A percentile compares a stretch with the other conserved stretches of the same genome.
These are phyloP conservation scores for Torrubiellomyces zombiae DNA, from an alignment of 2,329 filamentous ascomycete species.

Conservation along the genomic window DNA sequence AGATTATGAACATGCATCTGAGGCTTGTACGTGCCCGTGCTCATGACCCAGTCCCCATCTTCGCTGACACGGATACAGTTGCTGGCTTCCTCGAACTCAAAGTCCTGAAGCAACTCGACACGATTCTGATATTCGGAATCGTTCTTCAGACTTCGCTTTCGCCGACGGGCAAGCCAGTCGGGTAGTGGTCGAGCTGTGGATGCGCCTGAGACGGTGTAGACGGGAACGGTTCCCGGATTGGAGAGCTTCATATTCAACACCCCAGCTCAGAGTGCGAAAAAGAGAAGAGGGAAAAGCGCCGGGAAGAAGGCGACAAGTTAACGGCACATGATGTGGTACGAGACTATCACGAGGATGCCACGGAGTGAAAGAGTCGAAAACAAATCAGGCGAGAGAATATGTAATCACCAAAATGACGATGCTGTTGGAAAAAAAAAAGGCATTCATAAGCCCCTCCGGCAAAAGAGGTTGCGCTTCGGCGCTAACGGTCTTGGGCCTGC, in stretches of 20 bases:
- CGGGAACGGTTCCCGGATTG: slow-evolving; percentile 66
- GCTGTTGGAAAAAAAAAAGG: no score
- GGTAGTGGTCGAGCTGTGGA: slow-evolving; percentile 76
- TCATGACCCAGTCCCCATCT: slow-evolving; percentile 96
- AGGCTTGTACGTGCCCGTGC: slow-evolving; percentile 58
- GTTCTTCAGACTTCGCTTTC: slow-evolving; percentile 83
- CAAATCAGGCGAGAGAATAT: no score
- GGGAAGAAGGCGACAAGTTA: no score
- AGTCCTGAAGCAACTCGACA: slow-evolving; percentile 89
- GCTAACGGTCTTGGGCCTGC: no score
- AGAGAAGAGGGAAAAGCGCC: no score
- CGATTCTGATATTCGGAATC: slow-evolving; percentile 87
- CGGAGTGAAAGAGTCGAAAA: no score
- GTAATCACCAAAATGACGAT: no score
- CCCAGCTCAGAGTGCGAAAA: no score
- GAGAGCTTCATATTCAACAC: slow-evolving; percentile 55
- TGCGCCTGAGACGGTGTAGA: slow-evolving; percentile 89
- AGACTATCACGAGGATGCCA: no score
- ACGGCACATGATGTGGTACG: no score
- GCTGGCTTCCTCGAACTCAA: slow-evolving; percentile 93
- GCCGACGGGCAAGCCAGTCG: slow-evolving; percentile 82
- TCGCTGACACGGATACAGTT: slow-evolving; percentile 79
- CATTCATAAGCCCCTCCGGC: no score
- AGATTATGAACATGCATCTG: slow-evolving; percentile 87
- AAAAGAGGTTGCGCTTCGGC: no score